A percentile compares a stretch with the other conserved stretches of the same genome.
Conservation (phyloP, 2,329 filamentous ascomycete species). For the Verticillium tricorpus region DNA sequence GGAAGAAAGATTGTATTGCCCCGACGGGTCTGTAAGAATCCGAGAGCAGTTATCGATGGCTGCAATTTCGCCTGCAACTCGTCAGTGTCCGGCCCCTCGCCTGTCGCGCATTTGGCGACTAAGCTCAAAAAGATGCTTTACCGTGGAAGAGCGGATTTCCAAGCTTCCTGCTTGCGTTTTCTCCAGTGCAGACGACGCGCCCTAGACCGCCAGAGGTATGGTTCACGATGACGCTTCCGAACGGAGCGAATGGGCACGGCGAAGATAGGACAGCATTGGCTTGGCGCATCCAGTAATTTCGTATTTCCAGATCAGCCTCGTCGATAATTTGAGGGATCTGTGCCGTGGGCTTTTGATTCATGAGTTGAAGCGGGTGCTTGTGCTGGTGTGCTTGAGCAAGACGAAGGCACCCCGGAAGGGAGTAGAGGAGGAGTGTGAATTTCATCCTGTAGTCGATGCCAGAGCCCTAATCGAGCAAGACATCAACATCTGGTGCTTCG, state of each 20-base stretch:
- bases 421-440: background rate
- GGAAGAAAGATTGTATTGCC: slow-evolving; percentile 36
- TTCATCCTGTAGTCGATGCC: background rate
- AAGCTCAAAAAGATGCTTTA: slow-evolving; percentile 10
- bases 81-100: background rate
- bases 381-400: background rate
- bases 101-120: background rate
- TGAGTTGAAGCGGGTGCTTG: background rate
- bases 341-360: background rate
- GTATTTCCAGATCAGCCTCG: slow-evolving; percentile 26
- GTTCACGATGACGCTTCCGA: slow-evolving; percentile 51
- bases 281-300: slow-evolving; percentile 47
- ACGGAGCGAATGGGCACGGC: slow-evolving; percentile 49
- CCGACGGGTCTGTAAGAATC: slow-evolving; percentile 40
- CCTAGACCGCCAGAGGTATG: slow-evolving; percentile 40
- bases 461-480: too few species aligned
- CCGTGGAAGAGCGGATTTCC: slow-evolving; percentile 52
- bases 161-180: slow-evolving; percentile 35
- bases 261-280: slow-evolving; percentile 41
- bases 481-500: too few species aligned
- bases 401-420: background rate
- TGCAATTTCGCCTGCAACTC: slow-evolving; percentile 42
- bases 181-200: slow-evolving; percentile 44
- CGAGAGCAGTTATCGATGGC: slow-evolving; percentile 49
- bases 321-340: background rate